Conservation (phyloP, 352 stramenopile species). For the Phytophthora chlamydospora region DNA sequence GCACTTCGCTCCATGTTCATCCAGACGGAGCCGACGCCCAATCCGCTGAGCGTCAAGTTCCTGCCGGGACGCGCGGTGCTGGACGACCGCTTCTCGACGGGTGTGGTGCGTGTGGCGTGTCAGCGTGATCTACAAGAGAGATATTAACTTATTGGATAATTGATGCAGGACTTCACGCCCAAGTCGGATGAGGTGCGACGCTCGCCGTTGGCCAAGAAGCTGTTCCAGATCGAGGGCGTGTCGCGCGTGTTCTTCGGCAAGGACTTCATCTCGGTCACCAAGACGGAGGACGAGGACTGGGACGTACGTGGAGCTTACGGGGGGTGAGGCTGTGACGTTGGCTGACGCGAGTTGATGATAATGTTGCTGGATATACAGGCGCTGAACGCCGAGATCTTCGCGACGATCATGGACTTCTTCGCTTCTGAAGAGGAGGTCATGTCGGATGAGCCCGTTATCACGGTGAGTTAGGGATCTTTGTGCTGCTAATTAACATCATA, state of each 20-base stretch:
- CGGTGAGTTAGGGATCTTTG: conserved; percentile 39
- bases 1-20: conserved; percentile 96
- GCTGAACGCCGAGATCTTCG: conserved; percentile 94
- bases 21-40: conserved; percentile 98
- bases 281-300: conserved; percentile 95
- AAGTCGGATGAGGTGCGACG: conserved; percentile 86
- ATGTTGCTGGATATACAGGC: conserved; percentile 44
- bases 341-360: background rate
- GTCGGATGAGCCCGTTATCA: conserved; percentile 85
- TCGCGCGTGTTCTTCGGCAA: conserved; percentile 97
- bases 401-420: conserved; percentile 98
- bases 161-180: conserved; percentile 81
- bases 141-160: background rate
- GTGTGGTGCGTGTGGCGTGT: conserved; percentile 41
- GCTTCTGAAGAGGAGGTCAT: conserved; percentile 89
- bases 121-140: no score
- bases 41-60: conserved; percentile 99
- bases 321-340: background rate
- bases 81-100: conserved; percentile 89
- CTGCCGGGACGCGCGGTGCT: conserved; percentile 92
- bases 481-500: background rate
- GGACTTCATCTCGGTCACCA: conserved; percentile 99
- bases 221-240: conserved; percentile 97
- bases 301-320: conserved; percentile 58
- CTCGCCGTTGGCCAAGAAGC: conserved; percentile 94